phyloP scores from a whole-genome alignment of 257 asterid species.

The Haberlea rhodopensis region DNA sequence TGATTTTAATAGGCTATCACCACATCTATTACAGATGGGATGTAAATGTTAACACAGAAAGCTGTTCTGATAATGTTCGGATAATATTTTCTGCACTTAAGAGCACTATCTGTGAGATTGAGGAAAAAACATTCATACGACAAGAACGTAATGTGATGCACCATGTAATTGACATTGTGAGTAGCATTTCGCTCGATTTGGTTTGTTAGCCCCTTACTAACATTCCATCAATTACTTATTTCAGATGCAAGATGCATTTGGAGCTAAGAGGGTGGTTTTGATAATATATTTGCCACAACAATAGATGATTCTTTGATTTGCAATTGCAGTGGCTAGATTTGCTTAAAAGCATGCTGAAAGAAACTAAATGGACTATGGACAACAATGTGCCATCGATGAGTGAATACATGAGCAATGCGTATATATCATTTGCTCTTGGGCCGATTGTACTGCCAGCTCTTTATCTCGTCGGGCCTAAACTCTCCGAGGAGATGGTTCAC shows the following conservation, averaged over 20 bases:
- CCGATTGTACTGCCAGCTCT: constrained; percentile 82
- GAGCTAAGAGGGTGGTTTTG: neutral
- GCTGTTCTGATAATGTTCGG: constrained; percentile 58
- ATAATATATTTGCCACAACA: neutral
- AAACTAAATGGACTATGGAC: constrained; percentile 63
- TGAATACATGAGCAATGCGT: constrained; percentile 71
- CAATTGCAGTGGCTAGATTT: constrained; percentile 72
- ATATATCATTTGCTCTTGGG: constrained; percentile 80
- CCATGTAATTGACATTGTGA: constrained; percentile 71
- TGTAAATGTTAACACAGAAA: constrained; percentile 44
- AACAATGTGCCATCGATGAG: constrained; percentile 50
- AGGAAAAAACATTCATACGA: constrained; percentile 44
- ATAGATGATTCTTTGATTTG: constrained; percentile 20
- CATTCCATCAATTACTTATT: neutral
- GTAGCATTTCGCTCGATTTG: constrained; percentile 25
- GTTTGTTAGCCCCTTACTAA: neutral
- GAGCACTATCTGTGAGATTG: constrained; percentile 61
- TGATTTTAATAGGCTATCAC: constrained; percentile 15
- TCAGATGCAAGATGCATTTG: neutral
- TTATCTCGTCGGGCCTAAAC: constrained; percentile 78
- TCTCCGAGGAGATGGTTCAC: constrained; percentile 61
- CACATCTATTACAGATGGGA: constrained; percentile 64
- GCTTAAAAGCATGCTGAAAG: constrained; percentile 72
- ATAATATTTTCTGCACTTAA: constrained; percentile 70
- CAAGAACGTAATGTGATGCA: constrained; percentile 57